Base-by-base conservation (phyloP, 768 basidiomycete species). In the Tricholoma sp. region DNA sequence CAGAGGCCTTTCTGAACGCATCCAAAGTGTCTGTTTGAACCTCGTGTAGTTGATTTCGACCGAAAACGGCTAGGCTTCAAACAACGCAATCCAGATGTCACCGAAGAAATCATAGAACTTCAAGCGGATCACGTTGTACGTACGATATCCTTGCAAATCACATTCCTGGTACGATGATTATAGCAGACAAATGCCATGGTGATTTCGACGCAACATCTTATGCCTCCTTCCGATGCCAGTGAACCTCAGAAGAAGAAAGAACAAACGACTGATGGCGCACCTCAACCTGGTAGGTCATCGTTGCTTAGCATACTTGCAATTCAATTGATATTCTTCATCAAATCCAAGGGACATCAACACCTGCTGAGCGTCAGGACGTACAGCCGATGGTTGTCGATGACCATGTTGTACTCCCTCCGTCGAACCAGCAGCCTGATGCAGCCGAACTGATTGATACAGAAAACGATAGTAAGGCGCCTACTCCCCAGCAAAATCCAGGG, bases 1-100 rank as follows among this genome's bases (percentile, higher is more conserved):
- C 11, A 18, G 11, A 13, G 18, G 18, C 7, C 33, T 36, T n/a
- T 29, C 12, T 50, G 1, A n/a, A 31, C 9, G 34, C 55, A 55
- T 20, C 33, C n/a, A 29, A 61, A 98, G 94, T 89, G 89, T 64
- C 75, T 98, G 32, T 98, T 98, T 61, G 94, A 97, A 60, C 94
- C 97, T 12, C 86, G 92, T 17, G 83, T 95, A 37, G 86, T 99
- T 56, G 89, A 97, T 59, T 97, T 95, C 64, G 87, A 92, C 29
- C 78, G 80, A 60, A 94, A 94, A 69, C 77, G 81, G 24, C 70
- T 75, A 15, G 79, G 80, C 10, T 65, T 80, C 55, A 74, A 69
- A 20, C 70, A 79, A 33, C 70, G 78, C 33, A 76, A 75, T 50
- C 71, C 78, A 10, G 81, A 86, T 58, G 80, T 90, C 28, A 85